Base-by-base conservation (phyloP, 2,329 filamentous ascomycete species). In the Alternaria sp. region DNA sequence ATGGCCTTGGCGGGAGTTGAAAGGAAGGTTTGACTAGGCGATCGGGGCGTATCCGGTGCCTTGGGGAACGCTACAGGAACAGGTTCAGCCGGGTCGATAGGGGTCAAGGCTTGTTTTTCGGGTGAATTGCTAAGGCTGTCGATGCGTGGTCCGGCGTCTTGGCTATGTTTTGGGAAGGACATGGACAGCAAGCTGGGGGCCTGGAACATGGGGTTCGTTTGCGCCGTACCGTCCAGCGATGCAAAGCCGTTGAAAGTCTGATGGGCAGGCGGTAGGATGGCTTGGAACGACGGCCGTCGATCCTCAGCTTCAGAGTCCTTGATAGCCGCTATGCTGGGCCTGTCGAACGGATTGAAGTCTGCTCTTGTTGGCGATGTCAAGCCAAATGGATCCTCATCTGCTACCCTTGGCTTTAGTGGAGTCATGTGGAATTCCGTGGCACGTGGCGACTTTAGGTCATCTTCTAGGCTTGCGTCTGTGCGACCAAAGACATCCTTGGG, bases 321-420 rank as follows among this genome's bases (percentile, higher is more conserved):
- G 14, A 70, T 63, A 26, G 66, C 64, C 18, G 68, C 55, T 10
- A 75, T 50, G 9, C 56, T 69, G 5, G 64, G 57, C 14, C 63
- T 58, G 11, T 72, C 75, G 47, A 79, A 78, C 15, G 71, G 66
- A 58, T 71, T 74, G 61, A 82, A 84, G 18, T 83, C 82, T 25
- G 80, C 81, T 43, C 78, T 74, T 10, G 78, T 82, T 15, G 80
- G 80, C 44, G 79, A 81, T 26, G 79, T 75, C 14, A 81, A 37
- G 6, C 78, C 79, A 47, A 78, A 81, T 2, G 77, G 75, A 70
- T 79, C 78, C 12, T 77, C 76, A 43, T 79, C 76, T 45, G 67
- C 71, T n/a, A 68, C 50, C 37, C 66, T 71, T 11, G 75, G 76
- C 51, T 74, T 77, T 41, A 80, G 60, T 6, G 78, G 76, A 28